A percentile compares a stretch with the other conserved stretches of the same genome.
These are phyloP conservation scores for Fraxinus americana DNA, from an alignment of 257 asterid genomes.

Conservation along the genomic window DNA sequence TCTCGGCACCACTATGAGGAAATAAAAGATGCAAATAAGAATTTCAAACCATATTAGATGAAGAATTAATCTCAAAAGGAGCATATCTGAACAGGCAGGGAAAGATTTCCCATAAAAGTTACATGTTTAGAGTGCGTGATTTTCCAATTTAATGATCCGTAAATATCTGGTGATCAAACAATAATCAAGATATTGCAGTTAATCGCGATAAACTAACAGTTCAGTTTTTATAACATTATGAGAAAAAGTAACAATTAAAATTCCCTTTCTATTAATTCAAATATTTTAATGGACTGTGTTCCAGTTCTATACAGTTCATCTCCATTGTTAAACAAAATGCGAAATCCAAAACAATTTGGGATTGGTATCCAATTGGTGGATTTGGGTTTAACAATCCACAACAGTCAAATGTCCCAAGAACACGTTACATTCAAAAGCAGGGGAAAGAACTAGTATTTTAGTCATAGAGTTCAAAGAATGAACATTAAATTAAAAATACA, in stretches of 20 bases:
- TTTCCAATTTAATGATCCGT: not conserved
- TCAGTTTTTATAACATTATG: not conserved
- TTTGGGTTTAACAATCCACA: not conserved
- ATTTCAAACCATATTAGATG: not conserved
- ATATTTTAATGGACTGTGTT: not conserved
- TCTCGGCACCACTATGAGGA: not conserved
- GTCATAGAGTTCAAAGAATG: too few relatives aligned
- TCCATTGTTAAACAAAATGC: not conserved
- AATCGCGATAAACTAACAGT: not conserved
- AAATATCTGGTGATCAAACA: not conserved
- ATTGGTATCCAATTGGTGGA: not conserved
- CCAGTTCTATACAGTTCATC: not conserved
- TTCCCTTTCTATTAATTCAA: not conserved
- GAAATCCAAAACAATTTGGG: not conserved
- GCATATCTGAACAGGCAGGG: not conserved
- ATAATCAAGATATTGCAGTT: not conserved
- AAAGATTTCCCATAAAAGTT: not conserved
- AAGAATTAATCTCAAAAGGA: slow-evolving; percentile 2
- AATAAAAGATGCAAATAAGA: not conserved
- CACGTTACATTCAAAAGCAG: not conserved
- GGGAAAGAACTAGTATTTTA: not conserved
- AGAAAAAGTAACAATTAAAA: not conserved
- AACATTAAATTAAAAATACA: too few relatives aligned
- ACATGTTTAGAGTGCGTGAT: not conserved
- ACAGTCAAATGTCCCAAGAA: not conserved